Conservation (phyloP, 352 stramenopile species). For the Globisporangium cylindrosporum region DNA sequence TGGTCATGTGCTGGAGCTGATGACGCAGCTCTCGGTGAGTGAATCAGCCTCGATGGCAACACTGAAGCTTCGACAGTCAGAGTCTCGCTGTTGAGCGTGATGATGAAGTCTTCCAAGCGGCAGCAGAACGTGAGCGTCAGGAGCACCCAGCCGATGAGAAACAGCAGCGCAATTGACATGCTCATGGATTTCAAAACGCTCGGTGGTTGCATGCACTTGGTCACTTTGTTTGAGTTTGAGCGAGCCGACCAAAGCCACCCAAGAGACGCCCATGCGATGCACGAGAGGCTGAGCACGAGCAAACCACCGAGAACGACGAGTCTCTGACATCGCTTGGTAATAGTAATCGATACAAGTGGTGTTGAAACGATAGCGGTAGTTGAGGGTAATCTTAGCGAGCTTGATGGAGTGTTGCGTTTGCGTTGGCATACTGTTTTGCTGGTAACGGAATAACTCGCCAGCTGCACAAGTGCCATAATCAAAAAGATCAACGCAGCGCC, state of each 20-base stretch:
- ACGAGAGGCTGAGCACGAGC: slow-evolving; percentile 17
- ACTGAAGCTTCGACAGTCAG: slow-evolving; percentile 30
- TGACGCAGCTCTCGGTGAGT: not conserved
- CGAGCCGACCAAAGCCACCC: slow-evolving; percentile 21
- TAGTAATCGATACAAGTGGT: not conserved
- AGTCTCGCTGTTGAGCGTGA: slow-evolving; percentile 23
- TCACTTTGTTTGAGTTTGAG: not conserved
- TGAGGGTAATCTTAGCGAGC: not conserved
- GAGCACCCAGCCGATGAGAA: slow-evolving; percentile 32
- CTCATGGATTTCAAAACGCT: slow-evolving; percentile 14
- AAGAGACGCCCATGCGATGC: slow-evolving; percentile 24
- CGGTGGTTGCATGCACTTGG: not conserved
- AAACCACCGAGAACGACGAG: slow-evolving; percentile 16
- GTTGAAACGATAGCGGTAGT: not conserved
- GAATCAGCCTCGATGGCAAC: slow-evolving; percentile 32
- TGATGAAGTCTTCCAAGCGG: slow-evolving; percentile 50
- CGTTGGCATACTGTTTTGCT: not conserved
- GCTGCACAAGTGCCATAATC: slow-evolving; percentile 17
- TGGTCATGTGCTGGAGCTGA: not conserved
- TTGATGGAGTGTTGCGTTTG: not conserved
- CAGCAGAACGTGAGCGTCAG: slow-evolving; percentile 51
- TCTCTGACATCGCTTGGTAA: slow-evolving; percentile 5
- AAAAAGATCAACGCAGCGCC: slow-evolving; percentile 24
- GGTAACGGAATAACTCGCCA: not conserved
- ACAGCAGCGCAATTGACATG: slow-evolving; percentile 29